Evolutionary conservation across 441 rosid genomes (phyloP), one percentile per base, ranked within the genome.

Genomic region (Erodium texanum): DNA sequence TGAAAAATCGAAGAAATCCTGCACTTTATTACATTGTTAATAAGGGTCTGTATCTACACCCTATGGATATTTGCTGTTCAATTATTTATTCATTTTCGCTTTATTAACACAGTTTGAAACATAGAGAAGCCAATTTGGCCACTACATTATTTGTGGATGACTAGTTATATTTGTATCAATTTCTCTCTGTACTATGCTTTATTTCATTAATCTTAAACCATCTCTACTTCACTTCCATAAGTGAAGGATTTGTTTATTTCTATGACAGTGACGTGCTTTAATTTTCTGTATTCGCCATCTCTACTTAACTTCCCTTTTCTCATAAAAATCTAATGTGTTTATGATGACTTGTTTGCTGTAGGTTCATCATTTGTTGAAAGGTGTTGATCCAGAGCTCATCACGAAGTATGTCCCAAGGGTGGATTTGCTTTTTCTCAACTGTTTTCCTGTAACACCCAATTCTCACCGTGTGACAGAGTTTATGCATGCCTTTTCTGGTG

Each of bases 361-460:
- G 98, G 95, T 88, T 71, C 72, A 71, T 71, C 34, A 76, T 73
- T 68, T 95, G 73, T 74, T 95, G 77, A 58, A 64, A 71, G 88
- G 77, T 64, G 82, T 95, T 65, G 95, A 92, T 79, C 78, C 77
- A 71, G 74, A 77, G 67, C 80, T 95, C 66, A 80, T 89, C 29
- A 68, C 67, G 78, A 86, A 79, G 74, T 87, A 71, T 67, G 76
- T 83, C 20, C 78, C 81, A 0, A 77, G 75, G 72, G 67, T 50
- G 34, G 83, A 81, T 62, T 78, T 86, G 20, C 64, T 87, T 79
- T 80, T 73, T 73, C 76, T 89, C 54, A 78, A 74, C 71, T 82
- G 80, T 72, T 89, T 95, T 78, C 89, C 97, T 0, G 90, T 95
- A 45, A 85, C 93, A n/a, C 98, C 98, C 62, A 95, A 95, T 66